Evolutionary conservation across 371 early-diverging fungal species (phyloP), one percentile per base, ranked within the genome.

Genomic region (Homolaphlyctis polyrhiza): DNA sequence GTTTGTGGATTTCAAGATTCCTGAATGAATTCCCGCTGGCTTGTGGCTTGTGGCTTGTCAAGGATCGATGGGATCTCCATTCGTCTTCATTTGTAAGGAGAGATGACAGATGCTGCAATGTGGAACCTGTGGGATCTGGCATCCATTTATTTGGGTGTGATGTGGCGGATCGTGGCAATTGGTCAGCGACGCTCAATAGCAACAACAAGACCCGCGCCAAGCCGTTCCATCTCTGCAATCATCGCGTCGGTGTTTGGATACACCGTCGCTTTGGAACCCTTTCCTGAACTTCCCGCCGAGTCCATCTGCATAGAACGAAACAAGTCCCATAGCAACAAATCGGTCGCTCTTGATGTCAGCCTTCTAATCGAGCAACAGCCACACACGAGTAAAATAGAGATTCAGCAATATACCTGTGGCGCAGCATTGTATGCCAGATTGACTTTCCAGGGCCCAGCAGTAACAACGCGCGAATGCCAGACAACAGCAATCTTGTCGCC

Each of bases 401-500:
- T 14, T n/a, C n/a, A n/a, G n/a, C n/a, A n/a, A n/a, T n/a, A 32
- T 3, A 34, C 69, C 23, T 62, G 82, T 16, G 87, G 86, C 28
- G 75, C 74, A 61, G 71, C 83, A 66, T 87, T 87, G 64, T 73
- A 90, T 5, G 79, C 83, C 34, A 80, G 55, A 61, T 80, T 81
- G 28, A 86, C 85, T 69, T 86, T 90, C 87, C 88, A 91, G 29
- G 78, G 80, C 32, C 61, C 63, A n/a, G 45, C 39, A 48, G 55
- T 60, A 23, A 66, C 54, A 16, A 61, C 25, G 29, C 60, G 49
- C 27, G 64, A 63, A 43, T 89, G 85, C 87, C 87, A 89, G 1
- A 90, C 84, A 21, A 91, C 76, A 4, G 84, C 90, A 52, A 93
- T 77, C 34, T 75, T 74, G 58, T 86, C 85, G 39, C 94, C 92